These are phyloP conservation scores for Pistacia vera DNA, from an alignment of 345 rosid species.

Conservation along the genomic window DNA sequence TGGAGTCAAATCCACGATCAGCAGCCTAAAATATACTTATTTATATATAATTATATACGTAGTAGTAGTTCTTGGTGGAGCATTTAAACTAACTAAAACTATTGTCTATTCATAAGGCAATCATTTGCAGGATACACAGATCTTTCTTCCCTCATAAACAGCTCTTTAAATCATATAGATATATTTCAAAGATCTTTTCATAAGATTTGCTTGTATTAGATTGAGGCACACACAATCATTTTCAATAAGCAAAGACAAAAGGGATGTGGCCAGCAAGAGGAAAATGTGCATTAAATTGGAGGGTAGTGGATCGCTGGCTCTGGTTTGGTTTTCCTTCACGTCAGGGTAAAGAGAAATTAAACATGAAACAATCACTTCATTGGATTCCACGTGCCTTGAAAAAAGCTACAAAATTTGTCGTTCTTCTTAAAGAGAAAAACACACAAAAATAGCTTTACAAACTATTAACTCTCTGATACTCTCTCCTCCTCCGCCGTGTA, in stretches of 20 bases:
- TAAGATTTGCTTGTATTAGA: too few relatives aligned
- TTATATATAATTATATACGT: too few relatives aligned
- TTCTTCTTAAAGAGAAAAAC: neutral
- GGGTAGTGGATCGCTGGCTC: neutral
- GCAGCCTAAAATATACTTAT: too few relatives aligned
- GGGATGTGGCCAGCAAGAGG: neutral
- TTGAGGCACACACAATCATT: too few relatives aligned
- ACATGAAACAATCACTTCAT: constrained; percentile 2
- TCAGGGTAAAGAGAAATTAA: neutral
- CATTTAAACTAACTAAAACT: too few relatives aligned
- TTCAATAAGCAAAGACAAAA: neutral
- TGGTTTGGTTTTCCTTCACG: neutral
- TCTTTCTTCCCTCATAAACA: too few relatives aligned
- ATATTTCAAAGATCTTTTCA: too few relatives aligned
- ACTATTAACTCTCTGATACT: neutral
- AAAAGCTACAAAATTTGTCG: neutral
- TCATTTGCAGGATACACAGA: too few relatives aligned
- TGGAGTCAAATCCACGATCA: neutral
- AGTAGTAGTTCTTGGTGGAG: neutral
- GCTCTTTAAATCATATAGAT: too few relatives aligned
- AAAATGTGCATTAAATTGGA: neutral
- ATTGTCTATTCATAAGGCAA: too few relatives aligned
- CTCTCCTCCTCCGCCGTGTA: neutral
- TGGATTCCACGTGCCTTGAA: constrained; percentile 10
- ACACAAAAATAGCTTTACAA: neutral